Conservation (phyloP, 345 rosid genomes). For the Angophora floribunda region DNA sequence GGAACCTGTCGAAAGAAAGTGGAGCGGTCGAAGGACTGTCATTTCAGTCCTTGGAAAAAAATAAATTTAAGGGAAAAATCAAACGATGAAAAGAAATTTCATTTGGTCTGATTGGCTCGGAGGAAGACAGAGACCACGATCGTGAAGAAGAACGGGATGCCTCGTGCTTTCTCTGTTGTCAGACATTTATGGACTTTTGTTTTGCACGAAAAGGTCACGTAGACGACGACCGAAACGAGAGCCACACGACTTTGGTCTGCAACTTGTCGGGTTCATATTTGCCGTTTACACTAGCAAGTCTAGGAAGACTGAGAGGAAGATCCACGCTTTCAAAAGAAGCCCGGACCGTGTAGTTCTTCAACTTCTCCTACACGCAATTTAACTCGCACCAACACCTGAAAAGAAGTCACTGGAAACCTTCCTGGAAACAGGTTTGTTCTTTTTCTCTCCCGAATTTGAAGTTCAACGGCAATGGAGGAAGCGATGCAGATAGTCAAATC, state of each 20-base stretch:
- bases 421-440: background rate
- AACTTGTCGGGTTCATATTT: background rate
- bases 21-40: too few relatives aligned
- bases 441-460: background rate
- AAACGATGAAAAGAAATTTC: too few relatives aligned
- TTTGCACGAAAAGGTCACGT: too few relatives aligned
- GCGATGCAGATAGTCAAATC: background rate
- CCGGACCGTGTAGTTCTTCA: background rate
- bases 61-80: too few relatives aligned
- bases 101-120: too few relatives aligned
- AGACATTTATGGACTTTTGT: too few relatives aligned
- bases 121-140: too few relatives aligned
- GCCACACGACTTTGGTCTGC: background rate
- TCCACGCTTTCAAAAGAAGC: background rate
- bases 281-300: background rate
- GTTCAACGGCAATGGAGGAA: background rate
- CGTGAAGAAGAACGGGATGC: too few relatives aligned
- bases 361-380: background rate
- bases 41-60: too few relatives aligned
- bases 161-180: too few relatives aligned
- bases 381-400: background rate
- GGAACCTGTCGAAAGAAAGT: too few relatives aligned
- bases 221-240: background rate
- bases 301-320: background rate
- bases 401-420: background rate